These are phyloP conservation scores for Xylaria sp. DNA, from an alignment of 2,329 filamentous ascomycete genomes.

Conservation along the genomic window DNA sequence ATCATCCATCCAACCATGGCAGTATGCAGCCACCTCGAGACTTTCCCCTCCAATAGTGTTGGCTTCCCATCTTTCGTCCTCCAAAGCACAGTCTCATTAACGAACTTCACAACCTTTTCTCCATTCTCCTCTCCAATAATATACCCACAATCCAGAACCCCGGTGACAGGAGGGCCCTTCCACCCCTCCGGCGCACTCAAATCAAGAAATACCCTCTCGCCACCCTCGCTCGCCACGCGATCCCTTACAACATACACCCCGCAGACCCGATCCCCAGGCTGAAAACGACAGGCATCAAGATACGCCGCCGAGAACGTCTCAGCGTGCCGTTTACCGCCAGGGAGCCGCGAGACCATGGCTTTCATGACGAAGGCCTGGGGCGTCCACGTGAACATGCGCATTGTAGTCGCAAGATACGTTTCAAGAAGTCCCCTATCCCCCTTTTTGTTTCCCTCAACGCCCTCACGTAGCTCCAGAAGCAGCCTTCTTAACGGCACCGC, in stretches of 20 bases:
- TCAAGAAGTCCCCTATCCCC: slow-evolving; percentile 21
- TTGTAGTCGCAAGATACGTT: slow-evolving; percentile 32
- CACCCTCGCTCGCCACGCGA: background rate
- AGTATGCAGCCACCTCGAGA: slow-evolving; percentile 34
- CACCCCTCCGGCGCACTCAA: slow-evolving; percentile 33
- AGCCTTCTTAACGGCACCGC: slow-evolving; percentile 17
- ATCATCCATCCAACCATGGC: slow-evolving; percentile 38
- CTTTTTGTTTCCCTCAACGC: background rate
- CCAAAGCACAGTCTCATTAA: slow-evolving; percentile 48
- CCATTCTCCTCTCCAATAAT: slow-evolving; percentile 41
- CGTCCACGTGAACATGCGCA: slow-evolving; percentile 34
- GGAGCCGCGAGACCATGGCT: slow-evolving; percentile 21
- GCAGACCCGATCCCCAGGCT: slow-evolving; percentile 33
- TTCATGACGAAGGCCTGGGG: slow-evolving; percentile 35
- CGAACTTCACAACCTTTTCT: slow-evolving; percentile 46
- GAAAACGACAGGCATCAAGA: slow-evolving; percentile 29
- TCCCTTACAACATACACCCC: slow-evolving; percentile 36
- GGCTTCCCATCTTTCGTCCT: slow-evolving; percentile 34
- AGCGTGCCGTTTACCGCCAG: slow-evolving; percentile 4
- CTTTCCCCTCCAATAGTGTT: slow-evolving; percentile 31
- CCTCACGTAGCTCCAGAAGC: slow-evolving; percentile 3
- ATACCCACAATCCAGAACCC: slow-evolving; percentile 37
- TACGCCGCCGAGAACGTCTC: slow-evolving; percentile 25
- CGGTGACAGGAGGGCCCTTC: slow-evolving; percentile 30
- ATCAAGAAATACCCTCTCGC: slow-evolving; percentile 28